Conservation (phyloP, 352 stramenopile species). For the Achlya hypogyna region DNA sequence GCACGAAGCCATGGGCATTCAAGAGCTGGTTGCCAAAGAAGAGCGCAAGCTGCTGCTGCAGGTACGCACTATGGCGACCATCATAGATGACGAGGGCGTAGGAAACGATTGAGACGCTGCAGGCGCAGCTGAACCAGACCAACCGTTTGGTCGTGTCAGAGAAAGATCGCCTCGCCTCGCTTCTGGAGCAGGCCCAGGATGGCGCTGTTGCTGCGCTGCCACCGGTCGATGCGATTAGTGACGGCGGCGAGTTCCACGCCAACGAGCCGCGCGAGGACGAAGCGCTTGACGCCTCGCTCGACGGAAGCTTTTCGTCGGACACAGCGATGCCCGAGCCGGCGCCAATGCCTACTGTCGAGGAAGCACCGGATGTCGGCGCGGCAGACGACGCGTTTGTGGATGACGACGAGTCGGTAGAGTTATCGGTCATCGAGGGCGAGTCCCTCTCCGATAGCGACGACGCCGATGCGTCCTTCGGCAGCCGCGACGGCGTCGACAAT, state of each 20-base stretch:
- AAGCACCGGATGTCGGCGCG: background rate
- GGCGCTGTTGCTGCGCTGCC: background rate
- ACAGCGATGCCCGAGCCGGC: background rate
- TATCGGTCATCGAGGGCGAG: constrained; percentile 15
- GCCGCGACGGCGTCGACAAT: background rate
- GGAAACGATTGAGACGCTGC: background rate
- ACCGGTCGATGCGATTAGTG: too few species aligned
- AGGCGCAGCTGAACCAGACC: constrained; percentile 4
- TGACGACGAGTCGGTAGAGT: constrained; percentile 12
- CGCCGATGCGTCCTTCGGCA: constrained; percentile 16
- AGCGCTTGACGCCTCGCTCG: background rate
- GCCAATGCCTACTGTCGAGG: background rate
- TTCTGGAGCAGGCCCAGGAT: background rate
- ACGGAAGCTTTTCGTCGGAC: constrained; percentile 2
- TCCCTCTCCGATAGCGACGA: constrained; percentile 8
- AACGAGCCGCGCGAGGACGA: background rate
- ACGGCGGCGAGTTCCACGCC: background rate
- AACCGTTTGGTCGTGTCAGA: constrained; percentile 5
- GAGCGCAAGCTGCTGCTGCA: background rate
- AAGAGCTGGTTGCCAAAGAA: constrained; percentile 1
- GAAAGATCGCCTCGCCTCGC: background rate
- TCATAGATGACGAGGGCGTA: background rate
- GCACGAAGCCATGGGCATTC: constrained; percentile 1
- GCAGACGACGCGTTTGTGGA: background rate
- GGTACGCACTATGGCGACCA: background rate